These are phyloP conservation scores for Colletotrichum sp. DNA, from an alignment of 2,329 filamentous ascomycete genomes.

Conservation along the genomic window DNA sequence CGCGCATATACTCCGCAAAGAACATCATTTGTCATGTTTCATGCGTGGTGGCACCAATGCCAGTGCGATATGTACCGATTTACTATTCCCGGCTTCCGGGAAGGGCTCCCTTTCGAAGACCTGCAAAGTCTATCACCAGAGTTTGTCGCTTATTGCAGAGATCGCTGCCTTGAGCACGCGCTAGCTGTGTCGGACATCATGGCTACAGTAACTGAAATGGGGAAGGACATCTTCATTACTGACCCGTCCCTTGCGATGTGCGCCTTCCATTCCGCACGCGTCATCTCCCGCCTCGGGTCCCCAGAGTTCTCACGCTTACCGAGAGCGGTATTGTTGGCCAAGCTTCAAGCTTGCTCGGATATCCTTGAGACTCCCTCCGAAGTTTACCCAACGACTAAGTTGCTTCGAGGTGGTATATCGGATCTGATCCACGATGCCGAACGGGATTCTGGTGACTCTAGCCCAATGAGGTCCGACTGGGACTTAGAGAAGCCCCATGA, in stretches of 20 bases:
- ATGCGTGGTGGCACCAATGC: conserved; percentile 30
- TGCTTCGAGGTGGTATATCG: background rate
- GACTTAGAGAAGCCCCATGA: background rate
- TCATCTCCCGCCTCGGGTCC: conserved; percentile 3
- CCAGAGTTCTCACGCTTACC: conserved; percentile 2
- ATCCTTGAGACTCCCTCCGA: conserved; percentile 1
- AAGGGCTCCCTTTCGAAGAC: conserved; percentile 1
- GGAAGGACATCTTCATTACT: conserved; percentile 8
- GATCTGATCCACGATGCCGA: conserved; percentile 16
- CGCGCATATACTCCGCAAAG: conserved; percentile 25
- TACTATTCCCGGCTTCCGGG: conserved; percentile 21
- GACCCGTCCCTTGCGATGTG: conserved; percentile 16
- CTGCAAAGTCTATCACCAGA: background rate
- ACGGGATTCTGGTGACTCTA: background rate
- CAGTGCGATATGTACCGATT: conserved; percentile 30
- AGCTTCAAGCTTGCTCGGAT: conserved; percentile 1
- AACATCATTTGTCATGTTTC: conserved; percentile 27
- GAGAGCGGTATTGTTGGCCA: background rate
- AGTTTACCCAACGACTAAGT: conserved; percentile 6
- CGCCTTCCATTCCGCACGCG: conserved; percentile 14
- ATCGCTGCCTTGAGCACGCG: conserved; percentile 8
- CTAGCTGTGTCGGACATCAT: conserved; percentile 11
- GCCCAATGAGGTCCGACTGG: conserved; percentile 2
- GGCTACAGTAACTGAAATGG: background rate
- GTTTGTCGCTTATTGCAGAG: background rate